A percentile compares a stretch with the other conserved stretches of the same genome.
Conservation (phyloP, 768 basidiomycete genomes). For the Clitopilus passeckerianus region DNA sequence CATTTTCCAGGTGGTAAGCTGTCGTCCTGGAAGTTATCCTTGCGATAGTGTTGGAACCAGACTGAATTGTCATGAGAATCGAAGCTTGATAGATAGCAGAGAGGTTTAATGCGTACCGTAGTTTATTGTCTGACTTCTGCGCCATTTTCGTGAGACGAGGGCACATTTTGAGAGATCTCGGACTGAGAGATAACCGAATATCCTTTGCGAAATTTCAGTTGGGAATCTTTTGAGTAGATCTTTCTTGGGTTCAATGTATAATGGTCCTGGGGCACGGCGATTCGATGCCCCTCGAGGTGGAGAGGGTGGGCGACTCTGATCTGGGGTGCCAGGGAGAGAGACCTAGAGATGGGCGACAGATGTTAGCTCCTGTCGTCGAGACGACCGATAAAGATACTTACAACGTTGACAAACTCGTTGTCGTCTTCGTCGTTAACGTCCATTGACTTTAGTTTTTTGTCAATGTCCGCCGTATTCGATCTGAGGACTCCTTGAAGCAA, state of each 20-base stretch:
- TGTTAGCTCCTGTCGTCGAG: background rate
- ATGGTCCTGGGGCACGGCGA: constrained; percentile 43
- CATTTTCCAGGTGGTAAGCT: constrained; percentile 80
- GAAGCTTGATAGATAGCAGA: background rate
- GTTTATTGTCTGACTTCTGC: constrained; percentile 83
- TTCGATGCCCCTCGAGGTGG: constrained; percentile 43
- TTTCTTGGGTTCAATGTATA: constrained; percentile 32
- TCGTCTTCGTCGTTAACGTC: constrained; percentile 46
- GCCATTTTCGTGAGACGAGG: constrained; percentile 83
- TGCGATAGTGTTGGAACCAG: constrained; percentile 91
- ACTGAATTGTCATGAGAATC: constrained; percentile 41
- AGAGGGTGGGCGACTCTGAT: constrained; percentile 58
- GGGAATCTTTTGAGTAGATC: constrained; percentile 73
- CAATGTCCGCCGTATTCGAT: constrained; percentile 33
- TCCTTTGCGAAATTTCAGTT: constrained; percentile 75
- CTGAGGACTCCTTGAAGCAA: constrained; percentile 68
- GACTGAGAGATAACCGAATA: constrained; percentile 62
- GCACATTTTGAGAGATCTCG: constrained; percentile 73
- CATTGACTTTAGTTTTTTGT: constrained; percentile 26
- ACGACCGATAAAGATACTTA: constrained; percentile 28
- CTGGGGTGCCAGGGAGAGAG: constrained; percentile 64
- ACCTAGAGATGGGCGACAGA: constrained; percentile 32
- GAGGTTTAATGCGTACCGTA: constrained; percentile 55
- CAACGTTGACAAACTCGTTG: constrained; percentile 70
- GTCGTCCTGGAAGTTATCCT: constrained; percentile 81